Evolutionary conservation across 129 eudicot species (phyloP), one percentile per base, ranked within the genome.

Genomic region (Centella asiatica): DNA sequence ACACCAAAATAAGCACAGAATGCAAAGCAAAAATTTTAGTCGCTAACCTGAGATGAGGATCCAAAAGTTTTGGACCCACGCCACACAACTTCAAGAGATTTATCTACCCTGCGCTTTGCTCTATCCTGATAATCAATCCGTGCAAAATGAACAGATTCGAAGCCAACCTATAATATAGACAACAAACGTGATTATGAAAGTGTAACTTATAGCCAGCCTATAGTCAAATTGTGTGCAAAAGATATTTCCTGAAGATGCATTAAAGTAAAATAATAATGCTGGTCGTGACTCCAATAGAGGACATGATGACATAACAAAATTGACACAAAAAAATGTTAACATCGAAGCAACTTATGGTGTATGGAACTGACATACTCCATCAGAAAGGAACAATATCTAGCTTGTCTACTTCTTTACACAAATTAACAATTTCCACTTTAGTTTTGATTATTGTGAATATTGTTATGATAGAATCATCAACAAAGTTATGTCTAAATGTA

Each of bases 41-140:
- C 61, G 29, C 44, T 53, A 33, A 83, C 90, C 80, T 83, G 95
- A 70, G 94, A 83, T 14, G 94, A 79, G 36, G 89, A 72, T 65
- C 97, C 95, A 77, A 90, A 90, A 25, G 97, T 90, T 71, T 74
- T 79, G 45, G 97, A 90, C 52, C 87, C 97, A 54, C 78, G 94
- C 95, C 95, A 90, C 68, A 90, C 46, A 59, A 87, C 95, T 80
- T 90, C 97, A 68, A 90, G 95, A 62, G 94, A 64, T 77, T 86
- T 86, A 72, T 90, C 87, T 25, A 0, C 83, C 75, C 79, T 83
- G 63, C 95, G 82, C 74, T 72, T 86, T 69, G 83, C 90, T 71
- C 94, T 79, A 72, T 90, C 97, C 72, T 90, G 95, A 69, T 90
- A 90, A 73, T 90, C 95, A 65, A 90, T 76, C 51, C 97, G 92